Evolutionary conservation across 768 basidiomycete species (phyloP), one percentile per base, ranked within the genome.

Genomic region (Boletus rubescentipes): DNA sequence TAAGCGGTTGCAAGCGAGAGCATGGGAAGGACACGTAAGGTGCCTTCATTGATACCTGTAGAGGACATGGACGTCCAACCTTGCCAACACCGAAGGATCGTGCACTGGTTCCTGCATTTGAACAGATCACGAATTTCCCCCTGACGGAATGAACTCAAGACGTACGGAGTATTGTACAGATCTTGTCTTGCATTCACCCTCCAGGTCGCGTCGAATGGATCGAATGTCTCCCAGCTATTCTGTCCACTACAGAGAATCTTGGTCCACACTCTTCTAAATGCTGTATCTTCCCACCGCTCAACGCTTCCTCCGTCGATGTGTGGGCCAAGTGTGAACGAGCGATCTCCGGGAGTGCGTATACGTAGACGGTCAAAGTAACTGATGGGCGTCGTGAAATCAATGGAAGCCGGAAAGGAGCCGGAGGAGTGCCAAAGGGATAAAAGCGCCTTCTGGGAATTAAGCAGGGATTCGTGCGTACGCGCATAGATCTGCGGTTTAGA

Each of bases 291-390:
- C 81, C 81, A 82, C 2, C 85, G 67, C 72, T 87, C 73, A 54
- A 79, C 70, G 9, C 77, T 75, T 10, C 82, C 82, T 0, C 76
- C 76, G 46, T 83, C 81, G 15, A 76, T 67, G 49, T 87, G 84
- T 11, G 87, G 84, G 0, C 84, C 87, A 2, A 91, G 72, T 0
- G 82, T 77, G 63, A 91, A 91, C 44, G 77, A 77, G 12, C 75
- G 69, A 55, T 89, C 89, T 0, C 89, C 91, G 0, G 89, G 87
- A 29, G 77, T 77, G 6, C 91, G 79, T 43, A 91, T 87, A 2
- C 89, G 78, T 11, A 91, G 71, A 7, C 90, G 78, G 69, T 93
- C 90, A 54, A 83, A 87, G 67, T 92, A 92, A 1, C 84, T 82
- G n/a, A 91, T 69, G 1, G 88, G 87, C 3, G 76, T 82, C 11